Percentiles rank a stretch among this genome's conserved stretches.
Evolutionary conservation across 2,329 filamentous ascomycete genomes (phyloP).

Genomic region (Sarocladiaceae sp.): DNA sequence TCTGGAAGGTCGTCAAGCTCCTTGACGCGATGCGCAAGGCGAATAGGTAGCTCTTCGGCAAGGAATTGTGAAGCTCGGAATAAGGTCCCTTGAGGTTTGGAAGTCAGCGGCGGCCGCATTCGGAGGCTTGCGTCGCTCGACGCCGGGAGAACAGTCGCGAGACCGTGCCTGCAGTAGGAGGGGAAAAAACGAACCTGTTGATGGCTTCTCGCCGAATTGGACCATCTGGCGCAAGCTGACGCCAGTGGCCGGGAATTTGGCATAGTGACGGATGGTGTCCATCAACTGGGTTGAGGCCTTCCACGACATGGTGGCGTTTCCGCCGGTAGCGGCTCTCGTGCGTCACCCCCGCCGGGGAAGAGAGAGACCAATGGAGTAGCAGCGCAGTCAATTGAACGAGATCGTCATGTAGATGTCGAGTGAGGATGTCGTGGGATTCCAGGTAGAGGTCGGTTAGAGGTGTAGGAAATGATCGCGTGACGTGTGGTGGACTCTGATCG

Average conservation of each 20-base stretch:
- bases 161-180: neutral
- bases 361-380: neutral
- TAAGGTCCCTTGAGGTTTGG: slow-evolving; percentile 69
- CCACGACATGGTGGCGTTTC: slow-evolving; percentile 69
- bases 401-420: neutral
- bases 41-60: slow-evolving; percentile 94
- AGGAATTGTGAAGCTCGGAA: slow-evolving; percentile 98
- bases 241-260: slow-evolving; percentile 92
- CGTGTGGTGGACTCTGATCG: neutral
- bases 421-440: neutral
- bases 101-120: slow-evolving; percentile 10
- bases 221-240: slow-evolving; percentile 98
- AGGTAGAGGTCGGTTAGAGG: neutral
- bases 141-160: neutral
- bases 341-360: slow-evolving; percentile 6
- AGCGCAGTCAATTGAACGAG: slow-evolving; percentile 2
- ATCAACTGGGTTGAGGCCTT: slow-evolving; percentile 84
- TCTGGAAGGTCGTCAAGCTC: slow-evolving; percentile 89
- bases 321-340: slow-evolving; percentile 3
- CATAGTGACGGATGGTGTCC: slow-evolving; percentile 96
- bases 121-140: neutral
- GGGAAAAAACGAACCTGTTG: slow-evolving; percentile 55
- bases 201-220: slow-evolving; percentile 92
- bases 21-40: slow-evolving; percentile 90
- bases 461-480: slow-evolving; percentile 6